A percentile compares a stretch with the other conserved stretches of the same genome.
Evolutionary conservation across 75 land plant genomes (phyloP).

Genomic region (Selaginella tamariscina): DNA sequence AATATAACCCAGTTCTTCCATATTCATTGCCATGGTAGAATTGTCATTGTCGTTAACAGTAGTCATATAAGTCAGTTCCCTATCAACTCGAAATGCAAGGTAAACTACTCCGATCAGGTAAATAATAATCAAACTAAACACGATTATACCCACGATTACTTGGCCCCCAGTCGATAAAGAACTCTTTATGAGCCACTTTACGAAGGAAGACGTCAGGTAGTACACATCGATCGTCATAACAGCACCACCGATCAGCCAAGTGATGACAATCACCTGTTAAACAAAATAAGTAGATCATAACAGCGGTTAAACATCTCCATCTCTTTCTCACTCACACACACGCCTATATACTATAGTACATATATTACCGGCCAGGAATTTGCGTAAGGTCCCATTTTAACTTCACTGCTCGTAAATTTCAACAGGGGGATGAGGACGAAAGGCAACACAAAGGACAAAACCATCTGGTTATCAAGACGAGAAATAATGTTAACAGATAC

Average conservation of each 20-base stretch:
- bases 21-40: background rate
- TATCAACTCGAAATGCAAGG: background rate
- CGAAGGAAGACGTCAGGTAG: background rate
- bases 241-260: constrained; percentile 9
- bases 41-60: background rate
- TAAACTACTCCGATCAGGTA: background rate
- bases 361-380: constrained; percentile 5
- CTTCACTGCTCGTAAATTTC: constrained; percentile 6
- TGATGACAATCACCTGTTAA: background rate
- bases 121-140: background rate
- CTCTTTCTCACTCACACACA: no score
- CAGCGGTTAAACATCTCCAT: background rate
- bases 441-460: background rate
- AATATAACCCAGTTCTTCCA: background rate
- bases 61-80: background rate
- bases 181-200: background rate
- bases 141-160: background rate
- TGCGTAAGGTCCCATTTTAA: constrained; percentile 10
- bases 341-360: no score
- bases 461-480: constrained; percentile 6
- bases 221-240: background rate
- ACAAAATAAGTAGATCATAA: background rate
- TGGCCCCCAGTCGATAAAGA: background rate
- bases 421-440: background rate
- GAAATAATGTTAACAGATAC: background rate